phyloP scores from a whole-genome alignment of 73 alveolate species.

The Loxodes magnus region DNA sequence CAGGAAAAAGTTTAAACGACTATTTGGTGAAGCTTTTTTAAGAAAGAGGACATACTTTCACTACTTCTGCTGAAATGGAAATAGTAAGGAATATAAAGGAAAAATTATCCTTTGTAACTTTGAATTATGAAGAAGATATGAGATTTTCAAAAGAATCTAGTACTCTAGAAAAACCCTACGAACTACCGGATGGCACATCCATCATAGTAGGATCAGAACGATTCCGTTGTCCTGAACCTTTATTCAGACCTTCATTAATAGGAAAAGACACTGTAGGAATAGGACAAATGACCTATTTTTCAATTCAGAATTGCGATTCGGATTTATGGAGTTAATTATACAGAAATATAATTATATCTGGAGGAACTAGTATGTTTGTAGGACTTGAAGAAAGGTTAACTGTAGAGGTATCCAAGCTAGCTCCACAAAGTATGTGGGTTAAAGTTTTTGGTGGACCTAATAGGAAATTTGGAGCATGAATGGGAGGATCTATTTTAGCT shows the following conservation, averaged over 20 bases:
- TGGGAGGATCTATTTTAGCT: slow-evolving; percentile 64
- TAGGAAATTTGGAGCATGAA: slow-evolving; percentile 74
- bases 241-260: slow-evolving; percentile 52
- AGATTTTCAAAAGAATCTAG: background rate
- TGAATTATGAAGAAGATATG: slow-evolving; percentile 23
- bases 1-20: slow-evolving; percentile 81
- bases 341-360: slow-evolving; percentile 67
- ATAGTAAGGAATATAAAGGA: slow-evolving; percentile 71
- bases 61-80: slow-evolving; percentile 68
- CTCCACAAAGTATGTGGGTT: slow-evolving; percentile 47
- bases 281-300: slow-evolving; percentile 50
- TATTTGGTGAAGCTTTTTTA: slow-evolving; percentile 48
- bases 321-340: slow-evolving; percentile 59
- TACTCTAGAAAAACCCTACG: slow-evolving; percentile 40
- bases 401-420: slow-evolving; percentile 61
- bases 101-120: slow-evolving; percentile 57
- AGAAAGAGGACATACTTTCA: slow-evolving; percentile 46
- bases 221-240: slow-evolving; percentile 66
- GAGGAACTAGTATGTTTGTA: slow-evolving; percentile 71
- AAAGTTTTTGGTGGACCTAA: slow-evolving; percentile 68
- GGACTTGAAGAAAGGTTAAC: slow-evolving; percentile 63
- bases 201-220: slow-evolving; percentile 48
- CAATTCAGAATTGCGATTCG: slow-evolving; percentile 57
- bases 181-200: slow-evolving; percentile 61
- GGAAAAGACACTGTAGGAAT: slow-evolving; percentile 37